These are phyloP conservation scores for Thuidium tamariscinum DNA, from an alignment of 225 moss, liverwort and hornwort genomes.

Conservation along the genomic window DNA sequence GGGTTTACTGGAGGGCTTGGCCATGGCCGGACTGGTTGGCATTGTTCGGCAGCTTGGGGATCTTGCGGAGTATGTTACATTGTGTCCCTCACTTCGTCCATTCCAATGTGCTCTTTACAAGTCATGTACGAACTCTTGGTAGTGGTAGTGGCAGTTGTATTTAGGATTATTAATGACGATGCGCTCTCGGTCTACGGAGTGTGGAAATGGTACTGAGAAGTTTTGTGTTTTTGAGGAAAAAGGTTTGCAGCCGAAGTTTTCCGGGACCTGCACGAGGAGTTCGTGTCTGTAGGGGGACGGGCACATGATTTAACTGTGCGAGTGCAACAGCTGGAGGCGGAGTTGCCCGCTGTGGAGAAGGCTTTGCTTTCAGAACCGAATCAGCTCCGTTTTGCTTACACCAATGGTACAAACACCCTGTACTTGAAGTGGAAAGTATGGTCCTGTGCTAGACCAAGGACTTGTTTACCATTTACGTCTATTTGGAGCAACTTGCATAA, in stretches of 20 bases:
- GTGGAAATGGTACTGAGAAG: neutral
- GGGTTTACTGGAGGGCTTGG: conserved; percentile 91
- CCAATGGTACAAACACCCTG: conserved; percentile 36
- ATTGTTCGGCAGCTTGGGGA: conserved; percentile 99
- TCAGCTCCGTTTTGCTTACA: conserved; percentile 80
- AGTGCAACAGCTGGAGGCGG: conserved; percentile 74
- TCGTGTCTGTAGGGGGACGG: conserved; percentile 62
- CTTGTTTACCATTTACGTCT: neutral
- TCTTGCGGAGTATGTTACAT: conserved; percentile 75
- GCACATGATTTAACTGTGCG: conserved; percentile 68
- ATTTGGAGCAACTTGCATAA: neutral
- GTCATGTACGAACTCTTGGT: neutral
- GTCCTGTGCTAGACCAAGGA: neutral
- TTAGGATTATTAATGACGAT: neutral
- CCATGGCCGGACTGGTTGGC: conserved; percentile 95
- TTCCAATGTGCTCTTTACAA: neutral
- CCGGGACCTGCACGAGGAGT: conserved; percentile 83
- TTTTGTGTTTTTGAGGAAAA: neutral
- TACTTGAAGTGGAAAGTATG: neutral
- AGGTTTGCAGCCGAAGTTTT: conserved; percentile 87
- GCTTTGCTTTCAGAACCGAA: conserved; percentile 79
- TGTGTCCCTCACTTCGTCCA: neutral
- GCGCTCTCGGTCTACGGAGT: neutral
- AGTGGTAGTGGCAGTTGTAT: neutral
- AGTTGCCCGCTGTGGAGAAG: conserved; percentile 81